These are phyloP conservation scores for Helichrysum umbraculigerum DNA, from an alignment of 129 eudicot genomes.

Conservation along the genomic window DNA sequence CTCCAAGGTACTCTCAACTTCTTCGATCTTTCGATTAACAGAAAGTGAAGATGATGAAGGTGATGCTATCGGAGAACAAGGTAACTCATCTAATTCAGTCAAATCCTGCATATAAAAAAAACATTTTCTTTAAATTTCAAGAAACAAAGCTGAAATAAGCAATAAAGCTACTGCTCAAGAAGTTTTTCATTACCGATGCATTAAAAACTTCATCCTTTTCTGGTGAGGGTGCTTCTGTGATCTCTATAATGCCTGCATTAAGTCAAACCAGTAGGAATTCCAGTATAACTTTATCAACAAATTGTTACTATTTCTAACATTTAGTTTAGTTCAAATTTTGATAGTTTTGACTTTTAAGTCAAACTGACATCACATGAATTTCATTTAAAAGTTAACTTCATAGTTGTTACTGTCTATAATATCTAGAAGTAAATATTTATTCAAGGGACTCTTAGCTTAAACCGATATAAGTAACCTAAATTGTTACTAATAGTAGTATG, in stretches of 20 bases:
- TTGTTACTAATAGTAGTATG: background rate
- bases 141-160: background rate
- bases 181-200: conserved; percentile 21
- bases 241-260: conserved; percentile 28
- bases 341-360: background rate
- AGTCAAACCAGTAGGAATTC: background rate
- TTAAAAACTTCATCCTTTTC: conserved; percentile 24
- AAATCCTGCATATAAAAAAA: conserved; percentile 45
- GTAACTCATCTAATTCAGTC: conserved; percentile 38
- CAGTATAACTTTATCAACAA: background rate
- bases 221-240: conserved; percentile 13
- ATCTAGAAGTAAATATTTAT: background rate
- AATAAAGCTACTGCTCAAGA: background rate
- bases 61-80: conserved; percentile 37
- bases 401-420: background rate
- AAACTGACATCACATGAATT: background rate
- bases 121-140: background rate
- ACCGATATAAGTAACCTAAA: background rate
- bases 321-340: too few relatives aligned
- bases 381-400: background rate
- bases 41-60: conserved; percentile 36
- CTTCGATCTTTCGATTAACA: conserved; percentile 16
- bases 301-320: too few relatives aligned
- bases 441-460: background rate
- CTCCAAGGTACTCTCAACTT: conserved; percentile 40